phyloP scores from a whole-genome alignment of 441 rosid species.

The Erodium texanum region DNA sequence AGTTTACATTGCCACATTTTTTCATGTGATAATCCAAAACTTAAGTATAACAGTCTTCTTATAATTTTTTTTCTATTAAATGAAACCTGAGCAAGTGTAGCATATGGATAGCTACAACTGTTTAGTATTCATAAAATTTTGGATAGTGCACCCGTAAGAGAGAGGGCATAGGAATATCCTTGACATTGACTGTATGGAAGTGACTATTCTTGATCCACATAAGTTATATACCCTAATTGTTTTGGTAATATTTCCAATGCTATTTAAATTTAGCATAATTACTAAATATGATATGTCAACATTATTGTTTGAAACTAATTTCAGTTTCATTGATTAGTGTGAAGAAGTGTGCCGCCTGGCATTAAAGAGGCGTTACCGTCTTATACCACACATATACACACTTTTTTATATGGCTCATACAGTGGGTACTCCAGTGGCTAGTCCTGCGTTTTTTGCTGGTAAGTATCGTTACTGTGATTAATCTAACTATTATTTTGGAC shows the following conservation, averaged over 20 bases:
- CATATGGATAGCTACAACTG: not conserved
- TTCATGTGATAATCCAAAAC: too few relatives aligned
- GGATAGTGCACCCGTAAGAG: not conserved
- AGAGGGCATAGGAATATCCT: not conserved
- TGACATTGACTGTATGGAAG: not conserved
- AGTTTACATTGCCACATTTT: too few relatives aligned
- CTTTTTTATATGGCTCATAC: conserved; percentile 83
- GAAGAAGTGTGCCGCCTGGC: conserved; percentile 94
- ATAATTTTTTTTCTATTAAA: not conserved
- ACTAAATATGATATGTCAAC: conserved; percentile 9
- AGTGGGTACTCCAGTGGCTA: conserved; percentile 68
- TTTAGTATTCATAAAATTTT: not conserved
- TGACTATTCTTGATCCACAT: not conserved
- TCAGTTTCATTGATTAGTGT: conserved; percentile 40
- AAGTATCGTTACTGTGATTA: conserved; percentile 18
- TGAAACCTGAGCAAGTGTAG: conserved; percentile 2
- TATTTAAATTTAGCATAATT: not conserved
- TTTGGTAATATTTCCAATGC: conserved; percentile 5
- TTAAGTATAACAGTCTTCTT: not conserved
- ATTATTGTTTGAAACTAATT: conserved; percentile 13
- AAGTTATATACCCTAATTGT: not conserved
- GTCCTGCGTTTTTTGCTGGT: conserved; percentile 86
- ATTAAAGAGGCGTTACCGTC: conserved; percentile 80
- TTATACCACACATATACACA: conserved; percentile 80
- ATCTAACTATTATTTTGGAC: conserved; percentile 10